Evolutionary conservation across 257 asterid genomes (phyloP), one percentile per base, ranked within the genome.

Genomic region (Prunella vulgaris): DNA sequence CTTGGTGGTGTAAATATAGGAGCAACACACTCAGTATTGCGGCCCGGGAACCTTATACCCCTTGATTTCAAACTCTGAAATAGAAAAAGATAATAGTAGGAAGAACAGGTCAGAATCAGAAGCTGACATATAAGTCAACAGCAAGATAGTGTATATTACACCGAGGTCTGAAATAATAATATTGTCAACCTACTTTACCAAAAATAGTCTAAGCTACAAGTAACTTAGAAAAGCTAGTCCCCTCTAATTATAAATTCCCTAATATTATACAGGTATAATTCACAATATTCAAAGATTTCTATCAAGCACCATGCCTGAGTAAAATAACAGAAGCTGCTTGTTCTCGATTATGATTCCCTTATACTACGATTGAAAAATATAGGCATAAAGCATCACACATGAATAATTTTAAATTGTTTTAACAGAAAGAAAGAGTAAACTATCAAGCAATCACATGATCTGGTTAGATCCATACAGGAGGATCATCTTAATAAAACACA

Each of bases 11-110:
- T 89, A 82, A 84, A 89, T 64, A 91, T 66, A 20, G 95, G 88
- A 67, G 88, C 86, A 78, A 88, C 68, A 76, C 93, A 84, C 79
- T 87, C 97, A 68, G 81, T 81, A 75, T 91, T 91, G 2, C 90
- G 92, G 51, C 89, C 89, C 73, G 99, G 97, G 72, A 94, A 94
- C 51, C 88, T 80, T 65, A 89, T 68, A 12, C 99, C 99, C 86
- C 95, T 86, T 32, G 95, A 84, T 82, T 64, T 87, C 84, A 93
- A 80, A 79, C 91, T 84, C 97, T 93, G 78, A 53, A 63, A 79
- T 38, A n/a, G 18, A 64, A 46, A 69, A 20, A 21, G 27, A 74
- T 33, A 33, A 67, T 32, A 70, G 58, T 32, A 21, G 52, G 52
- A 5, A 52, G 35, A n/a, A 13, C 12, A 49, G 66, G 42, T 25